Evolutionary conservation across 176 grass and related monocot species (phyloP), one percentile per base, ranked within the genome.

Genomic region (Aegilops tauschii): DNA sequence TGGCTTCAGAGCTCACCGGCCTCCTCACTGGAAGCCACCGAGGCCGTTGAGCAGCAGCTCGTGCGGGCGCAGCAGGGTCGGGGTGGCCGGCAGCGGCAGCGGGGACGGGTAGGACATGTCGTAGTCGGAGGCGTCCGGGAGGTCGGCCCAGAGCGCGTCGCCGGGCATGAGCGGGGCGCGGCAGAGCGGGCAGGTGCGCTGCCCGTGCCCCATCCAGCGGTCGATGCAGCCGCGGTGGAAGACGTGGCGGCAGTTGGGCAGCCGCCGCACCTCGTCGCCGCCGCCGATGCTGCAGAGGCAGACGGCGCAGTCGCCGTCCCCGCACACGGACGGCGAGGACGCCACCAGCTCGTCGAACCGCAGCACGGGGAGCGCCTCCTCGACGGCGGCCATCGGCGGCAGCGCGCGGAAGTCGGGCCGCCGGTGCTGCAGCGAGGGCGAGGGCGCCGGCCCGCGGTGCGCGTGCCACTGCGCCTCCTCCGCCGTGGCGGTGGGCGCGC

Each of bases 221-320:
- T 98, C 96, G 45, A 98, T 88, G 90, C 96, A 95, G 10, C 88
- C 93, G 0, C 90, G 91, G 92, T 98, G 96, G 86, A 95, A 98
- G 71, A 93, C 92, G 80, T 98, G 96, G 72, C 93, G 76, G 96
- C 96, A 95, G 80, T 90, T 94, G 67, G 67, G 5, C 20, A 94
- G 90, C 31, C 61, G 90, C 35, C 92, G 90, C 76, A 98, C 96
- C 91, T 95, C 96, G 87, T 95, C 93, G 4, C 8, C 73, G 28
- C 63, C 93, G 68, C 9, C 90, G 90, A 98, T 78, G 84, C 86
- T 92, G 88, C 82, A 29, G 73, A 98, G 87, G 84, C 96, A 98
- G 52, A 95, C 96, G 0, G 93, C 84, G 84, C 96, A 95, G 86
- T 91, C 90, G 77, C 76, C 76, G 76, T n/a, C 85, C 10, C 50